These are phyloP conservation scores for Parastagonospora avenae DNA, from an alignment of 2,329 filamentous ascomycete species.

Conservation along the genomic window DNA sequence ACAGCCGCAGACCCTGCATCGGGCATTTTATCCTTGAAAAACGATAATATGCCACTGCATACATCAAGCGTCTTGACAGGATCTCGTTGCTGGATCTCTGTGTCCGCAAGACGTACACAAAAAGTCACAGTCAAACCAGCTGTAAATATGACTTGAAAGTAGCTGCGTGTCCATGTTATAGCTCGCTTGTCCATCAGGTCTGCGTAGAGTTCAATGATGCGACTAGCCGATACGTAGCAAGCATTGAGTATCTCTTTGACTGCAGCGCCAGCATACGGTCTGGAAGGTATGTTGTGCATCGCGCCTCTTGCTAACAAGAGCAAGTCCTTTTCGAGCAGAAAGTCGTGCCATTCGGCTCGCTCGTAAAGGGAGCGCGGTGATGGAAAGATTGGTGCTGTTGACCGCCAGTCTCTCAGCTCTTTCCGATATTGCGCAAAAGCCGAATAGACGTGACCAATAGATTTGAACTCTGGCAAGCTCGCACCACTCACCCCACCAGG, in stretches of 20 bases:
- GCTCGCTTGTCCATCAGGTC: constrained; percentile 41
- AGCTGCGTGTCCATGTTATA: constrained; percentile 54
- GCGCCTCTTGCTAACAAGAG: constrained; percentile 50
- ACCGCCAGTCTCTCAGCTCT: constrained; percentile 48
- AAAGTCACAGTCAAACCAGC: constrained; percentile 44
- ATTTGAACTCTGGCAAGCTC: neutral
- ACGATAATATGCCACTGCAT: constrained; percentile 27
- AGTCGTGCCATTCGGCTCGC: constrained; percentile 53
- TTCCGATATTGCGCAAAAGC: constrained; percentile 28
- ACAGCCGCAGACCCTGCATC: constrained; percentile 32
- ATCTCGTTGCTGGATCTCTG: constrained; percentile 13
- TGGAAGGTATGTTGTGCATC: constrained; percentile 44
- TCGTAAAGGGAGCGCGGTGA: constrained; percentile 51
- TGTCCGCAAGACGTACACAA: constrained; percentile 32
- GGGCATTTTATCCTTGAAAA: constrained; percentile 31
- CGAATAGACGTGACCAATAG: constrained; percentile 15
- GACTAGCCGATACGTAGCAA: constrained; percentile 45
- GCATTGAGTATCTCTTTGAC: constrained; percentile 14
- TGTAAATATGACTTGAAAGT: constrained; percentile 56
- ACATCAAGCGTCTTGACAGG: constrained; percentile 8
- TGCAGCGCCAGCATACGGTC: neutral
- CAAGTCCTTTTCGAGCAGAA: constrained; percentile 49
- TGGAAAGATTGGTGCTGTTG: constrained; percentile 37
- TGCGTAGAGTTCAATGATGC: constrained; percentile 49
- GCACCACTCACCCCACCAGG: neutral